Percentiles rank a stretch among this genome's conserved stretches.
Evolutionary conservation across 208 protist genomes (phyloP).

Genomic region (Acanthamoeba polyphaga): DNA sequence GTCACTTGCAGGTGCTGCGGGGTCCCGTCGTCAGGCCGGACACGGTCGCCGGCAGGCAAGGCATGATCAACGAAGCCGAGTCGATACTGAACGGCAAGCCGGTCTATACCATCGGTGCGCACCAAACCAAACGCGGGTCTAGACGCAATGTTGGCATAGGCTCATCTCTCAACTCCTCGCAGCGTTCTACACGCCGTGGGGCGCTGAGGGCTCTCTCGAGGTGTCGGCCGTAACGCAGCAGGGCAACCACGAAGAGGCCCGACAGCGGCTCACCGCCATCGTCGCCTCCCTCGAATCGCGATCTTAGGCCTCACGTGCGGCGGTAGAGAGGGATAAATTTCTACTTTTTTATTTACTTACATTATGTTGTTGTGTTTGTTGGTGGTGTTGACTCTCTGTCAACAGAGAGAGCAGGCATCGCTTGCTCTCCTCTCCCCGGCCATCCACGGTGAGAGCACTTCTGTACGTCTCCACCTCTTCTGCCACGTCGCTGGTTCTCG

Average conservation of each 20-base stretch:
- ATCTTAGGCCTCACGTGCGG: background rate
- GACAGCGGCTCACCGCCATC: background rate
- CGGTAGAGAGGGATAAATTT: background rate
- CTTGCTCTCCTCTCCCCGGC: too few species aligned
- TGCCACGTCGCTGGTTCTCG: background rate
- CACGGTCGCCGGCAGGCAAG: background rate
- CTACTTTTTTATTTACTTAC: background rate
- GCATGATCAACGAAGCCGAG: constrained; percentile 22
- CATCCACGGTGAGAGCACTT: background rate
- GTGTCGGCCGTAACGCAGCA: background rate
- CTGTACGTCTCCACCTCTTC: background rate
- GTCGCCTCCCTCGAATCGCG: constrained; percentile 18
- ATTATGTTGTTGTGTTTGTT: background rate
- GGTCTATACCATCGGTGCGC: background rate
- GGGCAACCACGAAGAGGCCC: constrained; percentile 47
- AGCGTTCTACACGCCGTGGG: constrained; percentile 34
- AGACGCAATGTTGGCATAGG: background rate
- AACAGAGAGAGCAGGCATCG: too few species aligned
- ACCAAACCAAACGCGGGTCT: background rate
- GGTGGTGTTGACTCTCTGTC: background rate
- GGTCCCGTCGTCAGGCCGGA: background rate
- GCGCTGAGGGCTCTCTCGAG: background rate
- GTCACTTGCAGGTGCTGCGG: background rate
- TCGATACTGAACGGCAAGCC: constrained; percentile 1
- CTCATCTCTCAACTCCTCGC: background rate